Conservation (phyloP, 495 filamentous ascomycete species). For the Barbatosphaeria neglecta region DNA sequence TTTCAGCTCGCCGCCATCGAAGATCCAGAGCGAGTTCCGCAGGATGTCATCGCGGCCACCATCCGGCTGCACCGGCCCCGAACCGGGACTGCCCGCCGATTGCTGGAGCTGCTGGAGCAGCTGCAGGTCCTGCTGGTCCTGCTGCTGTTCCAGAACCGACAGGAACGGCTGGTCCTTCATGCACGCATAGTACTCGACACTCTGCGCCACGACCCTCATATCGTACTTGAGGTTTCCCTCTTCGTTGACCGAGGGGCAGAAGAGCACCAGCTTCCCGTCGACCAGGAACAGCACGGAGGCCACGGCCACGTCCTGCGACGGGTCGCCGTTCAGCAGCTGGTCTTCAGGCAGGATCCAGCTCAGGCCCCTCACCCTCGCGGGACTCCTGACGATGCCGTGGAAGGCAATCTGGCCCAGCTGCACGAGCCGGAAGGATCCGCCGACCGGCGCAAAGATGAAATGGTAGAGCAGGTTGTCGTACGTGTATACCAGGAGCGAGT, state of each 20-base stretch:
- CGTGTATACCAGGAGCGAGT: slow-evolving; percentile 92
- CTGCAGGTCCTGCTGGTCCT: slow-evolving; percentile 52
- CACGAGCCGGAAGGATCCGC: slow-evolving; percentile 60
- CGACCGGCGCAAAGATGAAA: slow-evolving; percentile 68
- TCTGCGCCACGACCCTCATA: slow-evolving; percentile 91
- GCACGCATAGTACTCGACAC: slow-evolving; percentile 86
- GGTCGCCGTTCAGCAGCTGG: slow-evolving; percentile 83
- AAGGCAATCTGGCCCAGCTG: slow-evolving; percentile 95
- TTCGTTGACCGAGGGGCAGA: slow-evolving; percentile 72
- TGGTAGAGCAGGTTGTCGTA: slow-evolving; percentile 94
- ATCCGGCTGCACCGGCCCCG: too few relatives aligned
- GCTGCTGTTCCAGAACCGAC: slow-evolving; percentile 11
- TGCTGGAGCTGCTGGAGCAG: slow-evolving; percentile 8
- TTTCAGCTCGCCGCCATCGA: slow-evolving; percentile 72
- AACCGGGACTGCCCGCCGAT: slow-evolving; percentile 1
- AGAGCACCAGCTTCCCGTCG: slow-evolving; percentile 86
- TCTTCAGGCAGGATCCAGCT: slow-evolving; percentile 94
- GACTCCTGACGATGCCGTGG: slow-evolving; percentile 89
- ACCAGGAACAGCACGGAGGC: slow-evolving; percentile 91
- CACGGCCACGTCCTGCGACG: slow-evolving; percentile 88
- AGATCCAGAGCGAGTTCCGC: slow-evolving; percentile 85
- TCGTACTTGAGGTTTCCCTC: slow-evolving; percentile 85
- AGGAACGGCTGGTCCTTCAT: slow-evolving; percentile 71
- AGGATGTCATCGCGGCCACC: slow-evolving; percentile 42
- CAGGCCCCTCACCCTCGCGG: slow-evolving; percentile 79